phyloP scores from a whole-genome alignment of 306 rosid genomes.

The Psophocarpus tetragonolobus region DNA sequence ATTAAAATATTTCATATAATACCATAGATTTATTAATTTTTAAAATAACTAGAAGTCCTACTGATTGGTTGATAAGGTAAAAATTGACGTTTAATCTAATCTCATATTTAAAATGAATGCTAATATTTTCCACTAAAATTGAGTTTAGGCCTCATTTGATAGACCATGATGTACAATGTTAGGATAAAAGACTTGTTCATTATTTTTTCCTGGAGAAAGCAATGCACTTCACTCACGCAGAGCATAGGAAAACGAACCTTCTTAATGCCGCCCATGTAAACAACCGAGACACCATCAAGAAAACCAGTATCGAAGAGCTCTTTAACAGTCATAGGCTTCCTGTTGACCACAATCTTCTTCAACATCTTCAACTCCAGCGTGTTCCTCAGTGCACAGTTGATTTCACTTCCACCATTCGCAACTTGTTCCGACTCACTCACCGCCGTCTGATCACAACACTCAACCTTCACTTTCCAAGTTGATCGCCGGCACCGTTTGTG shows the following conservation, averaged over 20 bases:
- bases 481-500: conserved; percentile 49
- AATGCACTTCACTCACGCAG: background rate
- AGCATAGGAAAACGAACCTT: conserved; percentile 52
- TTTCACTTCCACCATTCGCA: conserved; percentile 43
- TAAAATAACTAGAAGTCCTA: too few relatives aligned
- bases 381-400: conserved; percentile 36
- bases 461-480: conserved; percentile 38
- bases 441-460: conserved; percentile 19
- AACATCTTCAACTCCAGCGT: conserved; percentile 72
- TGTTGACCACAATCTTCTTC: conserved; percentile 62
- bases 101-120: background rate
- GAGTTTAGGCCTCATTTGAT: too few relatives aligned
- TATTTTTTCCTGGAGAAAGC: background rate
- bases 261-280: conserved; percentile 73
- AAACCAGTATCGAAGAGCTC: conserved; percentile 85
- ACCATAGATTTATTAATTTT: too few relatives aligned
- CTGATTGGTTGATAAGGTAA: too few relatives aligned
- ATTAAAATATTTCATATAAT: too few relatives aligned
- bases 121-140: background rate
- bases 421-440: conserved; percentile 16
- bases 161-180: background rate
- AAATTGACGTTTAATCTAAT: background rate
- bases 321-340: conserved; percentile 72
- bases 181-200: background rate
- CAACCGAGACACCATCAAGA: conserved; percentile 81